Conservation (phyloP, 2,329 filamentous ascomycete genomes). For the Madurella fahalii region DNA sequence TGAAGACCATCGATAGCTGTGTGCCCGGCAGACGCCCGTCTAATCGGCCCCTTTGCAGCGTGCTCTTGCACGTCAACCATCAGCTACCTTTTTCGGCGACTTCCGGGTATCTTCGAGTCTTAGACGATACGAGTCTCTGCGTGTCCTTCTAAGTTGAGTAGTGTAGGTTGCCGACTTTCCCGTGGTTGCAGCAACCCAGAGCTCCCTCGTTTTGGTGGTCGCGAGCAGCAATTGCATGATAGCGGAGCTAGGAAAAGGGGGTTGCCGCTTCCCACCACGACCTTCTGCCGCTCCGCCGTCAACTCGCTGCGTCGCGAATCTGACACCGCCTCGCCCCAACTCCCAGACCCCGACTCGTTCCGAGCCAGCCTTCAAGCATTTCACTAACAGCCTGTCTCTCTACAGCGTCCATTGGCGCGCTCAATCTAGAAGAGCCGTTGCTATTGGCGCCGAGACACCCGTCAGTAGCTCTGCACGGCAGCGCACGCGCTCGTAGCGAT, state of each 20-base stretch:
- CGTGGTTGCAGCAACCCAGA: not conserved
- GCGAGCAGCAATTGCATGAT: not conserved
- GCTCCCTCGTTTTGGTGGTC: not conserved
- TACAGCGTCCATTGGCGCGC: slow-evolving; percentile 18
- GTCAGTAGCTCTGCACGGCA: not conserved
- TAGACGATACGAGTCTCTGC: not conserved
- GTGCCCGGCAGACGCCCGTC: not conserved
- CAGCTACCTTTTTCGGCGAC: not conserved
- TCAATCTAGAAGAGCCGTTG: slow-evolving; percentile 4
- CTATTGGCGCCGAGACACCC: not conserved
- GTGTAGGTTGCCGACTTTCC: not conserved
- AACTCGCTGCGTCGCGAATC: not conserved
- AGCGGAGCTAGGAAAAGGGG: not conserved
- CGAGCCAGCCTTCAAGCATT: not conserved
- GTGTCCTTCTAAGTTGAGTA: not conserved
- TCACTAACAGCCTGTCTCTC: slow-evolving; percentile 6
- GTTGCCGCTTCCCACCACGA: not conserved
- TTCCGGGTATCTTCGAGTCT: not conserved
- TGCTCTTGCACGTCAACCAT: slow-evolving; percentile 1
- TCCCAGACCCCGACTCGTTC: not conserved
- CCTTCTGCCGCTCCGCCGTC: not conserved
- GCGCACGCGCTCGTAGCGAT: slow-evolving; percentile 35
- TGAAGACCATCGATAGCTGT: slow-evolving; percentile 8
- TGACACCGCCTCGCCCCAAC: not conserved
- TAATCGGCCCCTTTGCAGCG: slow-evolving; percentile 8